Percentiles rank a stretch among this genome's conserved stretches.
phyloP scores from a whole-genome alignment of 345 rosid species.

The Pistacia vera region DNA sequence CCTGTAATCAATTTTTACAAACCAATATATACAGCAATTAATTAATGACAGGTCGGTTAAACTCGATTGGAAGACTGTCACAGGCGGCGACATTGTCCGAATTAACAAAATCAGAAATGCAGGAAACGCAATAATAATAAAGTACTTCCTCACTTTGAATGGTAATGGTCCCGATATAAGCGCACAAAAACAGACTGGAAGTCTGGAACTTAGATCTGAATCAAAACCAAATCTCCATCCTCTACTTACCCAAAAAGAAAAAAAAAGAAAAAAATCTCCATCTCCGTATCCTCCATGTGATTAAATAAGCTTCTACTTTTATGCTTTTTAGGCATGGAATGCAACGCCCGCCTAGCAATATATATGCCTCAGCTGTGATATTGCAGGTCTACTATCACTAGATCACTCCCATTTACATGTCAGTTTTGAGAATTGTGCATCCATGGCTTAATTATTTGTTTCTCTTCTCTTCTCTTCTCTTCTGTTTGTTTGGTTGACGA shows the following conservation, averaged over 20 bases:
- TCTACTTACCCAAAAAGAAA: too few species aligned
- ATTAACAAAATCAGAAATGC: neutral
- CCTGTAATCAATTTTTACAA: too few species aligned
- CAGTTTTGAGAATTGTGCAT: constrained; percentile 2
- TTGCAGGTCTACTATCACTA: neutral
- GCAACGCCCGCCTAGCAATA: neutral
- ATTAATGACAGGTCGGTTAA: neutral
- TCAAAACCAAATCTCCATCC: neutral
- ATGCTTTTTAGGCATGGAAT: neutral
- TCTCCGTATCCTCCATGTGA: neutral
- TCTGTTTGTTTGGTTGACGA: neutral
- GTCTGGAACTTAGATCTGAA: neutral
- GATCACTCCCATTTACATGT: neutral
- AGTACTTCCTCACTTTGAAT: neutral
- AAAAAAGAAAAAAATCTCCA: neutral
- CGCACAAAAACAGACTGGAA: neutral
- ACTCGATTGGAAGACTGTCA: neutral
- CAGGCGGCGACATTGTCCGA: neutral
- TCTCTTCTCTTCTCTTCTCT: neutral
- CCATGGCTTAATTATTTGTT: neutral
- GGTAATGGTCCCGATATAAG: neutral
- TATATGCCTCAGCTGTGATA: neutral
- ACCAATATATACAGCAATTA: neutral
- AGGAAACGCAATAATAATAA: neutral
- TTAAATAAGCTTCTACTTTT: neutral